These are phyloP conservation scores for Podaxis sp. DNA, from an alignment of 768 basidiomycete genomes.

Conservation along the genomic window DNA sequence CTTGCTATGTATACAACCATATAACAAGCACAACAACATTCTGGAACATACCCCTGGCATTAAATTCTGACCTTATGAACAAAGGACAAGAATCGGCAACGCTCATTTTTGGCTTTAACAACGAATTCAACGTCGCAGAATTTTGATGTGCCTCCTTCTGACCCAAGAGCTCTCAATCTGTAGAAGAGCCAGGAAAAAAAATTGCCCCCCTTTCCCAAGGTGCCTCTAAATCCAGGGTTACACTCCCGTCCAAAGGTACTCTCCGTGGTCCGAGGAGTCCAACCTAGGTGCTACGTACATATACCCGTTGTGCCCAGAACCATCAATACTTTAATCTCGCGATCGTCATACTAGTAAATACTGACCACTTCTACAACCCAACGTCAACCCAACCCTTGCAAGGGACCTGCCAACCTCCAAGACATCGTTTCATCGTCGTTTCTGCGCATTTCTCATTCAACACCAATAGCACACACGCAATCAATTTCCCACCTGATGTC, in stretches of 20 bases:
- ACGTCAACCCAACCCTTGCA: neutral
- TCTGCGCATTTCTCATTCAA: neutral
- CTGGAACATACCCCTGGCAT: neutral
- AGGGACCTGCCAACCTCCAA: neutral
- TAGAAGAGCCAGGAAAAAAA: too few relatives aligned
- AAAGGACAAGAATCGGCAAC: neutral
- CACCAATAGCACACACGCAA: neutral
- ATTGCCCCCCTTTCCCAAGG: too few relatives aligned
- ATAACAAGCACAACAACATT: neutral
- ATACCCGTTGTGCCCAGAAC: neutral
- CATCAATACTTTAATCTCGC: neutral
- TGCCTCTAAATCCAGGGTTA: neutral
- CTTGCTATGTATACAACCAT: neutral
- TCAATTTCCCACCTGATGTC: neutral
- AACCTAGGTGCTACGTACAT: neutral
- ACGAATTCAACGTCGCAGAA: neutral
- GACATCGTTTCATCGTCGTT: neutral
- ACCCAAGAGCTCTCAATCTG: too few relatives aligned
- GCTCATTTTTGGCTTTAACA: neutral
- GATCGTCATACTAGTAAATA: neutral
- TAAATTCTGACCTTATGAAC: neutral
- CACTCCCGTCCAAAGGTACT: neutral
- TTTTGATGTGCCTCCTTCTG: too few relatives aligned
- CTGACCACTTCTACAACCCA: neutral
- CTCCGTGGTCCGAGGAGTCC: constrained; percentile 13